Conservation (phyloP, 805 yeast genomes). For the Lachancea sp. region DNA sequence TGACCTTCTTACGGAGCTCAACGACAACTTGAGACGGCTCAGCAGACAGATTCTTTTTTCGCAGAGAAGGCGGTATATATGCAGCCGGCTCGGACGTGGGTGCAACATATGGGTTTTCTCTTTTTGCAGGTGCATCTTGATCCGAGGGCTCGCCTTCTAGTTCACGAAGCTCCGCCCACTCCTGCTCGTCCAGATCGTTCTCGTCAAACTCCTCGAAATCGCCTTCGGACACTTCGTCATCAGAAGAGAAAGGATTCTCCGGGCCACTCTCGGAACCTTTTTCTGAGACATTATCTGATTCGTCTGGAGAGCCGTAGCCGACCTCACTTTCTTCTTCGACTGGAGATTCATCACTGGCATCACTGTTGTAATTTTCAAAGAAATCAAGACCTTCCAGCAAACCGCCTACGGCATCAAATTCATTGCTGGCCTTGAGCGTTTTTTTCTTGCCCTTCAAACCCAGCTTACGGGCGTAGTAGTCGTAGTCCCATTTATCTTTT, state of each 20-base stretch:
- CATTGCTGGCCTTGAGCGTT: conserved; percentile 42
- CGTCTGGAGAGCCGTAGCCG: conserved; percentile 17
- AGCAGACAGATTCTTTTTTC: conserved; percentile 44
- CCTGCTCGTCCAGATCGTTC: conserved; percentile 33
- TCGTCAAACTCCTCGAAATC: conserved; percentile 41
- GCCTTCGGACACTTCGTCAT: conserved; percentile 38
- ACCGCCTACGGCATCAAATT: conserved; percentile 78
- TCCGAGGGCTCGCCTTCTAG: conserved; percentile 29
- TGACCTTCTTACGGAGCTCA: conserved; percentile 55
- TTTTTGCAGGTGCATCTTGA: conserved; percentile 20
- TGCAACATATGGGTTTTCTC: conserved; percentile 73
- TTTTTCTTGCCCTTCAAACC: conserved; percentile 58
- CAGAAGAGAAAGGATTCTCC: conserved; percentile 33
- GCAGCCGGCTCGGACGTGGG: conserved; percentile 39
- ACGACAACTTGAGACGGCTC: conserved; percentile 40
- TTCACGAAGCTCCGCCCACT: conserved; percentile 28
- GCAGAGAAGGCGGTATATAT: conserved; percentile 84
- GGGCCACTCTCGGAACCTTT: conserved; percentile 19
- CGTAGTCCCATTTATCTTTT: conserved; percentile 72
- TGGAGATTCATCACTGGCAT: conserved; percentile 23
- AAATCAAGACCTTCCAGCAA: conserved; percentile 60
- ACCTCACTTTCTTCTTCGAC: conserved; percentile 6
- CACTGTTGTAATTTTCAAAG: conserved; percentile 33
- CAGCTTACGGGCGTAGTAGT: conserved; percentile 74
- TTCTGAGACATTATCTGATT: conserved; percentile 23